A percentile compares a stretch with the other conserved stretches of the same genome.
These are phyloP conservation scores for Musa troglodytarum DNA, from an alignment of 176 grass and related monocot species.

Conservation along the genomic window DNA sequence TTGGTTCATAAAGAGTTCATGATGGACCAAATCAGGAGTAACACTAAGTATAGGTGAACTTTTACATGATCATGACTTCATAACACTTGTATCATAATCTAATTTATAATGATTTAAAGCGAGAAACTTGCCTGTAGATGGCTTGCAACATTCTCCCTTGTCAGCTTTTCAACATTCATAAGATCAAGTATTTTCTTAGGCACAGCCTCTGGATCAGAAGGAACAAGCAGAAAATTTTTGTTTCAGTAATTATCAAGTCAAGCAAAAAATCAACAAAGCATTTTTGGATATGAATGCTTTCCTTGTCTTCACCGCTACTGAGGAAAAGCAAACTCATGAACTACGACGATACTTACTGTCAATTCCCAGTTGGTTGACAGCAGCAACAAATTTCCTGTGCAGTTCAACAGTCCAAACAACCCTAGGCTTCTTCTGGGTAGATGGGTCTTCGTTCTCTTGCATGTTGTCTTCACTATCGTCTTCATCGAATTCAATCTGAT, in stretches of 20 bases:
- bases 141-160: conserved; percentile 50
- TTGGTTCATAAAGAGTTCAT: neutral
- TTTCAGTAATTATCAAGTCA: neutral
- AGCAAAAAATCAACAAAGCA: neutral
- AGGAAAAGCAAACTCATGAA: neutral
- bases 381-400: conserved; percentile 53
- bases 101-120: neutral
- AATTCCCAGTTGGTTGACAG: conserved; percentile 36
- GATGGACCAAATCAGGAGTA: neutral
- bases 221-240: neutral
- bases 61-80: neutral
- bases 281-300: neutral
- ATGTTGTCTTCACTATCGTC: conserved; percentile 20
- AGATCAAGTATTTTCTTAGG: conserved; percentile 57
- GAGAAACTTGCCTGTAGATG: conserved; percentile 55
- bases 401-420: conserved; percentile 40
- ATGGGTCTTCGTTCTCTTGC: neutral
- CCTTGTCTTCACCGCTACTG: neutral
- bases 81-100: neutral
- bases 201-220: conserved; percentile 40
- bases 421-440: conserved; percentile 36
- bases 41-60: neutral
- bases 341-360: conserved; percentile 39
- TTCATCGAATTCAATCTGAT: conserved; percentile 1
- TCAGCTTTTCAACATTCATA: conserved; percentile 55